A percentile compares a stretch with the other conserved stretches of the same genome.
These are phyloP conservation scores for Wilcoxina mikolae DNA, from an alignment of 495 filamentous ascomycete genomes.

Conservation along the genomic window DNA sequence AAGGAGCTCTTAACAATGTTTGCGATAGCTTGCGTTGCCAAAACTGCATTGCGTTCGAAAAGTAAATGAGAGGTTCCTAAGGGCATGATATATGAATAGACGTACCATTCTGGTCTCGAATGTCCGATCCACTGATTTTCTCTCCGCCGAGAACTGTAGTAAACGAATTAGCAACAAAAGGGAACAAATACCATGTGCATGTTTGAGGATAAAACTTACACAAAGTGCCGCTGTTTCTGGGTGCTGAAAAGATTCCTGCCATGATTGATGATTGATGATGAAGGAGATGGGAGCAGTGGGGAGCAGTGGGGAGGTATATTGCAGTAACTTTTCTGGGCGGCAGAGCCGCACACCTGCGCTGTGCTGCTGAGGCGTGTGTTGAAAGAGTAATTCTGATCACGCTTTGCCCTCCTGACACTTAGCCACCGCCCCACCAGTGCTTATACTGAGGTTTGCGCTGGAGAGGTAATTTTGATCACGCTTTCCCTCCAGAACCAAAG, in stretches of 20 bases:
- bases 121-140: slow-evolving; percentile 90
- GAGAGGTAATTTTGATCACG: too few relatives aligned
- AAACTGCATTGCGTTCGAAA: slow-evolving; percentile 45
- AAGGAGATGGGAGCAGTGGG: not conserved
- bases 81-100: slow-evolving; percentile 16
- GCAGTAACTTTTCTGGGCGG: slow-evolving; percentile 8
- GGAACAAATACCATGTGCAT: slow-evolving; percentile 7
- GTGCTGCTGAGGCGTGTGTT: too few relatives aligned
- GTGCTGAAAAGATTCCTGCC: slow-evolving; percentile 79
- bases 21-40: slow-evolving; percentile 89
- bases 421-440: too few relatives aligned
- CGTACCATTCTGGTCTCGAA: slow-evolving; percentile 88
- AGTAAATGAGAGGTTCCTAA: slow-evolving; percentile 9
- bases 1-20: slow-evolving; percentile 99
- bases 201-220: slow-evolving; percentile 37
- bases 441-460: too few relatives aligned
- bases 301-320: not conserved
- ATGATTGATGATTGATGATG: slow-evolving; percentile 36
- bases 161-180: not conserved
- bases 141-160: slow-evolving; percentile 67
- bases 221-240: slow-evolving; percentile 71
- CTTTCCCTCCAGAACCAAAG: too few relatives aligned
- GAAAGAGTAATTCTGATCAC: too few relatives aligned
- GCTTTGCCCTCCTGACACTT: too few relatives aligned
- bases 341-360: not conserved